Evolutionary conservation across 2,329 filamentous ascomycete species (phyloP).

Genomic region (Fusarium sp.): DNA sequence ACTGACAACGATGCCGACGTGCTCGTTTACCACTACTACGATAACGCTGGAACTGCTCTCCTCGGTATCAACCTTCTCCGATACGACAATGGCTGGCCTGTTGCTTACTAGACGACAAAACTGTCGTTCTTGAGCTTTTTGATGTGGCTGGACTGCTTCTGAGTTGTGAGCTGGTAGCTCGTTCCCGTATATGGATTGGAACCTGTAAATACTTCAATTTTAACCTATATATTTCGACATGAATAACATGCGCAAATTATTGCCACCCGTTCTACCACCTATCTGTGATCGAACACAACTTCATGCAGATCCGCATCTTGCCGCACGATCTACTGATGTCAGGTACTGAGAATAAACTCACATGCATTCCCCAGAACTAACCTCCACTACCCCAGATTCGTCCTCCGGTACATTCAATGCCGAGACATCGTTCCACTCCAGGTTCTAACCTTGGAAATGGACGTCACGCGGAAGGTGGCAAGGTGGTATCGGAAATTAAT

Average conservation of each 20-base stretch:
- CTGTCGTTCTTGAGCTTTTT: neutral
- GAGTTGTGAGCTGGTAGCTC: neutral
- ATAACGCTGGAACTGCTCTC: slow-evolving; percentile 37
- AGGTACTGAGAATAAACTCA: neutral
- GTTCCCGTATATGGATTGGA: slow-evolving; percentile 12
- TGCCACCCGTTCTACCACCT: neutral
- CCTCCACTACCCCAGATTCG: neutral
- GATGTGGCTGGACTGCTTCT: neutral
- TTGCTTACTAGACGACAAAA: slow-evolving; percentile 39
- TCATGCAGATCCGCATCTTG: neutral
- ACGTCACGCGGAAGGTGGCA: neutral
- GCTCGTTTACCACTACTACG: slow-evolving; percentile 49
- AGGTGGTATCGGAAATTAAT: slow-evolving; percentile 1
- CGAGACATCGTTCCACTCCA: neutral
- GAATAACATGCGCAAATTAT: neutral
- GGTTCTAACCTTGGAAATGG: neutral
- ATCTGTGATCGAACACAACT: neutral
- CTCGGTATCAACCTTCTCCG: slow-evolving; percentile 48
- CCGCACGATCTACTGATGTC: neutral
- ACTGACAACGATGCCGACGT: slow-evolving; percentile 48
- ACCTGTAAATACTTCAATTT: slow-evolving; percentile 13
- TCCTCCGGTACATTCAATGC: neutral
- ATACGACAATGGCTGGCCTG: slow-evolving; percentile 48
- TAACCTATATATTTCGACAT: neutral
- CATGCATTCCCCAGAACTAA: neutral